A percentile compares a stretch with the other conserved stretches of the same genome.
These are phyloP conservation scores for Saccharomyces cerevisiae DNA, from an alignment of 805 yeast genomes.

Conservation along the genomic window DNA sequence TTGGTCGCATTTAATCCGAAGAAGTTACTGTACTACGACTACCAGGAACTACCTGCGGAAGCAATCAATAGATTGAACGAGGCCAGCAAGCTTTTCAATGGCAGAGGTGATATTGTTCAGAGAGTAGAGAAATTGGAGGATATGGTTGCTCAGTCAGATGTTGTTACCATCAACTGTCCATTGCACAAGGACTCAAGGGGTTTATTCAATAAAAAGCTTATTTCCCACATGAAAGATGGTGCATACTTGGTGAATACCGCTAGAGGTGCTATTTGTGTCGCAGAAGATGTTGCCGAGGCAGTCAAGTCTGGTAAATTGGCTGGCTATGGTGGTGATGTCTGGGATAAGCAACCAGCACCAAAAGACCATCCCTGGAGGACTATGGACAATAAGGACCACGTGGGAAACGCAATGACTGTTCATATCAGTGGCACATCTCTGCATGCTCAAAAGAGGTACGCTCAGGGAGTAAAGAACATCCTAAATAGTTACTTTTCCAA, in stretches of 20 bases:
- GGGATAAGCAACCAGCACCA: conserved; percentile 83
- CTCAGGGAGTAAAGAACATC: conserved; percentile 60
- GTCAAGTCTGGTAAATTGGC: conserved; percentile 57
- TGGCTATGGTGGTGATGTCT: conserved; percentile 83
- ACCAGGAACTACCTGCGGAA: conserved; percentile 53
- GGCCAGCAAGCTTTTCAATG: conserved; percentile 1
- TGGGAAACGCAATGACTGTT: conserved; percentile 66
- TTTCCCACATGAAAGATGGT: conserved; percentile 62
- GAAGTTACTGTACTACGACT: conserved; percentile 43
- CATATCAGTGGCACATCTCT: conserved; percentile 40
- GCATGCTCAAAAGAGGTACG: conserved; percentile 72
- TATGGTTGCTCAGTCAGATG: conserved; percentile 56
- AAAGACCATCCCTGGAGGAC: conserved; percentile 69
- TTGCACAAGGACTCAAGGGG: conserved; percentile 64
- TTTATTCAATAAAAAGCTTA: conserved; percentile 54
- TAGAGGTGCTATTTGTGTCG: conserved; percentile 71
- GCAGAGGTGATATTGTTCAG: conserved; percentile 36
- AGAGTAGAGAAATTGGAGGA: conserved; percentile 56
- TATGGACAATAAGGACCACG: conserved; percentile 56
- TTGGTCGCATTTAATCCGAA: conserved; percentile 65
- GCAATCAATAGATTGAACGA: conserved; percentile 47
- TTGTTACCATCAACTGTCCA: conserved; percentile 72
- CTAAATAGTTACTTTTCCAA: conserved; percentile 60
- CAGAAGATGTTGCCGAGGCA: conserved; percentile 69
- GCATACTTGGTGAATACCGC: conserved; percentile 38